Base-by-base conservation (phyloP, 2,329 filamentous ascomycete species). In the Cladosporium phlei region DNA sequence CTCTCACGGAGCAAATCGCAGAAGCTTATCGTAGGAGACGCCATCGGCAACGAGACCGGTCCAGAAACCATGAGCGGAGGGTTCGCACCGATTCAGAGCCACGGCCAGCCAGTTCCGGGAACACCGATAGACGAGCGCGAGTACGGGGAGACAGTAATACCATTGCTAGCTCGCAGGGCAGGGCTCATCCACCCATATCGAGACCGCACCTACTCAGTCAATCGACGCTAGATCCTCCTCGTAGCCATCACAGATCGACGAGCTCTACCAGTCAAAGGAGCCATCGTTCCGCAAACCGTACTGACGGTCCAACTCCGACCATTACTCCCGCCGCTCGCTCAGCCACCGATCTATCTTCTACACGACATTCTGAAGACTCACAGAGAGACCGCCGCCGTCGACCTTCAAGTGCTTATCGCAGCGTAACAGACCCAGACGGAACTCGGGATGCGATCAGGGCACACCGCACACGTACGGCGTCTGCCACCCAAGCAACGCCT, bases 1-100 rank as follows among this genome's bases (percentile, higher is more conserved):
- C 94, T 59, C 80, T 97, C 12, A 95, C 87, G 54, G 86, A 91
- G 59, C 82, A 86, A 49, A 95, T 97, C 57, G 90, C 89, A 2
- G 87, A 94, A 59, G 88, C 88, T 2, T 95, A 94, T 60, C 75
- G 87, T 48, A 28, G 42, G 17, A 78, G 87, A 51, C 77, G 88
- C 22, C 88, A 94, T 60, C 78, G 76, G 33, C 80, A 83, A 51
- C 38, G 60, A 40, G 60, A 64, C 12, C 49, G 57, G 3, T 60
- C 60, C 6, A 38, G 57, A 8, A 58, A 55, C 47, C 59, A 57
- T n/a, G 58, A 56, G 11, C 28, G 45, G 2, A 30, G 45, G 11
- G 22, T 27, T 21, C 35, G 45, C 12, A 34, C 45, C 11, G 29
- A 33, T 29, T 39, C 35, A 8, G 35, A 39, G 11, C 29, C 28